Evolutionary conservation across 208 protist genomes (phyloP).

Genomic region (Zelonia costaricensis): DNA sequence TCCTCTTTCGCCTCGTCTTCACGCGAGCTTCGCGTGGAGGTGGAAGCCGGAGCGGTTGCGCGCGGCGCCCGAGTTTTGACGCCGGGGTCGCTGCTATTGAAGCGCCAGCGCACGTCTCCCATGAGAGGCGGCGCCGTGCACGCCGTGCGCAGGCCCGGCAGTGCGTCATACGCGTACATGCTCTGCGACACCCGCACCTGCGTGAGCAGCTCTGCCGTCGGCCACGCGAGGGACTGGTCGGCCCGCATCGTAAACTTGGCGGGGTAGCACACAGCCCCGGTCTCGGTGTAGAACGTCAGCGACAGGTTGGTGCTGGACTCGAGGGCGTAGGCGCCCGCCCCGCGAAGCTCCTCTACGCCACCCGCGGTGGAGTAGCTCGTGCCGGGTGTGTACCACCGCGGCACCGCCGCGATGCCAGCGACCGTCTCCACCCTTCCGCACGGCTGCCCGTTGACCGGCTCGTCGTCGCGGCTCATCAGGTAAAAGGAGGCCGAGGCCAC

Average conservation of each 20-base stretch:
- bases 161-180: constrained; percentile 10
- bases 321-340: constrained; percentile 17
- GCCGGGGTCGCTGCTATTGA: neutral
- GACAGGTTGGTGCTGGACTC: constrained; percentile 8
- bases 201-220: constrained; percentile 13
- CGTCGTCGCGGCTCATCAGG: too few species aligned
- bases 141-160: neutral
- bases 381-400: too few species aligned
- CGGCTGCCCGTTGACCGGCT: too few species aligned
- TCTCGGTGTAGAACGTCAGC: constrained; percentile 13
- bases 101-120: constrained; percentile 8
- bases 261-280: constrained; percentile 15
- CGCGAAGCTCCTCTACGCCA: neutral
- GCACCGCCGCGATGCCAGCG: too few species aligned
- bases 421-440: too few species aligned
- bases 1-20: too few species aligned
- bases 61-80: neutral
- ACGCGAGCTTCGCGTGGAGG: neutral
- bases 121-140: neutral
- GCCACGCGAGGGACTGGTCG: constrained; percentile 13
- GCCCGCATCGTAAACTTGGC: constrained; percentile 6
- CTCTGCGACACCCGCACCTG: constrained; percentile 11
- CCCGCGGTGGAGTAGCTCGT: neutral
- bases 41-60: neutral
- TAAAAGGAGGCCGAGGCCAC: too few species aligned